phyloP scores from a whole-genome alignment of 306 rosid genomes.

The Ochetophila trinervis region DNA sequence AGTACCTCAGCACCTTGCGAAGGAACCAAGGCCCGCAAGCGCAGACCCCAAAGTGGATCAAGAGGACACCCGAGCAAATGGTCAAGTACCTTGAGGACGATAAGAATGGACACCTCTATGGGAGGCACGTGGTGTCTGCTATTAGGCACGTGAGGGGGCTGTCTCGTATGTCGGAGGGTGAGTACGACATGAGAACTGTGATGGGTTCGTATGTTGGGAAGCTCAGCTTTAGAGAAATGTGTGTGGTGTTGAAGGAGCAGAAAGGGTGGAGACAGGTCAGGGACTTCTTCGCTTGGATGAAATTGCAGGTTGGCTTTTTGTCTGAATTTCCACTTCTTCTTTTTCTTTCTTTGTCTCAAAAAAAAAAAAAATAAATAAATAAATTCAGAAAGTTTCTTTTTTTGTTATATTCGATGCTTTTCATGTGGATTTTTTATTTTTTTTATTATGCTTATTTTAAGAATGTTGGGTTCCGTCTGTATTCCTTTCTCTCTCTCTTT shows the following conservation, averaged over 20 bases:
- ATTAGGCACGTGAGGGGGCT: conserved; percentile 64
- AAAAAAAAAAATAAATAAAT: no score
- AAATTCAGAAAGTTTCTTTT: no score
- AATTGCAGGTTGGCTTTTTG: conserved; percentile 63
- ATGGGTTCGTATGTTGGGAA: conserved; percentile 82
- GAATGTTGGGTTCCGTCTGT: background rate
- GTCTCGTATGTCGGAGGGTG: conserved; percentile 41
- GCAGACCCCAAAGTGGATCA: conserved; percentile 84
- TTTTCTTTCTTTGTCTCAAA: background rate
- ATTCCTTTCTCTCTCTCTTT: background rate
- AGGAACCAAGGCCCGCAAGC: conserved; percentile 84
- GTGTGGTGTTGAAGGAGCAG: conserved; percentile 82
- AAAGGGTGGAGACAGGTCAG: conserved; percentile 88
- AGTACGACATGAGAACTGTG: conserved; percentile 66
- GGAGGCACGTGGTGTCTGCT: conserved; percentile 84
- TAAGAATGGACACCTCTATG: conserved; percentile 65
- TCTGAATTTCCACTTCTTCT: background rate
- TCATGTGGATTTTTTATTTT: no score
- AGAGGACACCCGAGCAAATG: conserved; percentile 90
- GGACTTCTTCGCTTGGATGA: conserved; percentile 92
- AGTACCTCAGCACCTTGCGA: conserved; percentile 54
- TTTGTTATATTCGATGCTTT: no score
- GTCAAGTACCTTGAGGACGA: conserved; percentile 74
- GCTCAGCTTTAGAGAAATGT: conserved; percentile 81
- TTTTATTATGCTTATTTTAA: no score